Base-by-base conservation (phyloP, 768 basidiomycete species). In the Mrakia frigida region DNA sequence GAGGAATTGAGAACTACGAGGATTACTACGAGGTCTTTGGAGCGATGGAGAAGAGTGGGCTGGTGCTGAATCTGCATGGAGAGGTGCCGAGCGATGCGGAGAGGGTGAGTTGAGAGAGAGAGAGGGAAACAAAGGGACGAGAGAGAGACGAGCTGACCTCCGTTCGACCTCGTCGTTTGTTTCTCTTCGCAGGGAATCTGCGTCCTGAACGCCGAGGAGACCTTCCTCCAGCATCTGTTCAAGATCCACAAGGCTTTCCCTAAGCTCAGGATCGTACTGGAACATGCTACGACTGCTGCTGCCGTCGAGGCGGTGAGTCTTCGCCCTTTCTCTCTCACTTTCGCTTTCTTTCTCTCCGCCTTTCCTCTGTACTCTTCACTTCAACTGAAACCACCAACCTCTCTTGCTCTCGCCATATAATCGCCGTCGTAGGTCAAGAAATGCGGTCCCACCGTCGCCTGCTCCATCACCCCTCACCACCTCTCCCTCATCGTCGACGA, bases 401-500 rank as follows among this genome's bases (percentile, higher is more conserved):
- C 9, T 50, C 18, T 13, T 37, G 9, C 41, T 14, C 25, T 25
- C 33, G 6, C 35, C 10, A 16, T 52, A 28, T 39, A 3, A 21
- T 33, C 46, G 4, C 60, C 39, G 23, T 67, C 78, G 28, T 35
- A 80, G 81, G 84, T 85, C 79, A 79, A 82, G 70, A 80, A n/a
- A 80, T 85, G 33, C 77, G 94, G 89, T 0, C 85, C 86, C 79
- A 97, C 90, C 28, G 94, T 99, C 59, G 96, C 90, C 28, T 98
- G 97, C 83, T 92, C 94, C 11, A 98, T 99, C 84, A 99, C 97
- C 1, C 92, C 95, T 0, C 97, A 99, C 84, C 97, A 99, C 82
- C 88, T 99, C 63, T 89, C 88, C 39, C 87, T 99, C 69, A 97
- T 92, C 9, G 93, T 98, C 5, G 96, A 99, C 83, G 92, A 94